These are phyloP conservation scores for Evansstolkia leycettana DNA, from an alignment of 495 filamentous ascomycete genomes.

Conservation along the genomic window DNA sequence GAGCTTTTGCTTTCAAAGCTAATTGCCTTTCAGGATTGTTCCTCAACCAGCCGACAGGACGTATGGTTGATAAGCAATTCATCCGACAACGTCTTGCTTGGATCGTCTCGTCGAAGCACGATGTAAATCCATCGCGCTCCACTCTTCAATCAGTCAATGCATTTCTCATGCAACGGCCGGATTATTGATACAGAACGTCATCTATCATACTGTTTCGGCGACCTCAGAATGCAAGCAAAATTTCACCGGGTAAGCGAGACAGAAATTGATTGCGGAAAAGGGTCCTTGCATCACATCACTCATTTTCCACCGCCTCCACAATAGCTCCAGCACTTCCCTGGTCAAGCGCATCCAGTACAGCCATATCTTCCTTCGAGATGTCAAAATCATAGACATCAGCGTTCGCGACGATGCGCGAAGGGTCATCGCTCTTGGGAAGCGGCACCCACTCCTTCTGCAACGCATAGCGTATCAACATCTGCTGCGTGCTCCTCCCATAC, in stretches of 20 bases:
- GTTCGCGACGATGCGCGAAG: constrained; percentile 51
- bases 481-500: constrained; percentile 36
- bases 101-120: constrained; percentile 61
- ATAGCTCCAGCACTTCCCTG: constrained; percentile 43
- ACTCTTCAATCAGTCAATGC: constrained; percentile 82
- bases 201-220: no score
- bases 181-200: no score
- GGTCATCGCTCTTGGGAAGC: constrained; percentile 59
- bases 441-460: constrained; percentile 61
- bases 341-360: constrained; percentile 50
- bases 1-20: constrained; percentile 1
- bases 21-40: constrained; percentile 20
- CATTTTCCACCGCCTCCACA: constrained; percentile 38
- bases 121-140: constrained; percentile 65
- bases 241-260: no score
- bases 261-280: no score
- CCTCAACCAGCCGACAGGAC: constrained; percentile 12
- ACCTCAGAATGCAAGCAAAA: no score
- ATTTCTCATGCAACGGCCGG: constrained; percentile 55
- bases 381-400: constrained; percentile 54
- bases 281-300: constrained; percentile 15
- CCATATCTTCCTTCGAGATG: constrained; percentile 51
- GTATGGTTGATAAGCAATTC: constrained; percentile 53
- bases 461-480: constrained; percentile 42
- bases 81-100: constrained; percentile 66